Evolutionary conservation across 2,329 filamentous ascomycete species (phyloP).

Genomic region (Fusarium domesticum): DNA sequence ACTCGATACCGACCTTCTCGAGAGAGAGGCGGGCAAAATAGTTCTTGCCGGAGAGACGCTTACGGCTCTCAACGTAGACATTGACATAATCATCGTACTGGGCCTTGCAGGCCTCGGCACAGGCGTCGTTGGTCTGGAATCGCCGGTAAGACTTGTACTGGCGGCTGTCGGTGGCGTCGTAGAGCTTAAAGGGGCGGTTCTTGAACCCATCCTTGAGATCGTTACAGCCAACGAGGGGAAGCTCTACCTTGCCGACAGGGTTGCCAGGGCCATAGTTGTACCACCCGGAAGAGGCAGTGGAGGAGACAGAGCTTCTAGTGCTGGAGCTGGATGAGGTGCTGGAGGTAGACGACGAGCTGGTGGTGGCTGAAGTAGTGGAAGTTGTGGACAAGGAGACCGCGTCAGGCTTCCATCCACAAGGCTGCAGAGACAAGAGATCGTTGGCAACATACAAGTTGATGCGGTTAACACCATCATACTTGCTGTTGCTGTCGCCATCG

Average conservation of each 20-base stretch:
- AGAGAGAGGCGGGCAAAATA: slow-evolving; percentile 27
- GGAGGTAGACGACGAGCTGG: slow-evolving; percentile 9
- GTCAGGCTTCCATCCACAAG: slow-evolving; percentile 40
- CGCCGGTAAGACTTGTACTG: slow-evolving; percentile 46
- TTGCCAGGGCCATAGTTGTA: slow-evolving; percentile 66
- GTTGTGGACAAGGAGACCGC: slow-evolving; percentile 6
- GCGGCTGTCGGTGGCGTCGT: slow-evolving; percentile 42
- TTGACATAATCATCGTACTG: slow-evolving; percentile 49
- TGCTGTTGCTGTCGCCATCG: slow-evolving; percentile 43
- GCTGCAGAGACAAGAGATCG: slow-evolving; percentile 49
- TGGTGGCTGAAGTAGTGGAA: not conserved
- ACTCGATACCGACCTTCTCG: slow-evolving; percentile 25
- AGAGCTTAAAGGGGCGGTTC: slow-evolving; percentile 50
- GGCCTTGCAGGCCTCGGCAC: slow-evolving; percentile 50
- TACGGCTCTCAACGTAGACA: slow-evolving; percentile 51
- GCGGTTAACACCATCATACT: slow-evolving; percentile 43
- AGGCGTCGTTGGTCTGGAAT: slow-evolving; percentile 39
- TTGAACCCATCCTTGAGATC: slow-evolving; percentile 44
- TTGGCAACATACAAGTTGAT: slow-evolving; percentile 48
- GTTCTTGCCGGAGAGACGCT: slow-evolving; percentile 29
- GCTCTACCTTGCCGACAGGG: slow-evolving; percentile 49
- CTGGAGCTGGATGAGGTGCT: slow-evolving; percentile 14
- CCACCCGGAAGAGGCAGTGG: slow-evolving; percentile 44
- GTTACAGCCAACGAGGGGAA: slow-evolving; percentile 55
- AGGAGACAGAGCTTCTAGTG: slow-evolving; percentile 21